Percentiles rank a stretch among this genome's conserved stretches.
These are phyloP conservation scores for Gaertneriomyces semiglobifer DNA, from an alignment of 192 early-diverging fungal genomes.

Conservation along the genomic window DNA sequence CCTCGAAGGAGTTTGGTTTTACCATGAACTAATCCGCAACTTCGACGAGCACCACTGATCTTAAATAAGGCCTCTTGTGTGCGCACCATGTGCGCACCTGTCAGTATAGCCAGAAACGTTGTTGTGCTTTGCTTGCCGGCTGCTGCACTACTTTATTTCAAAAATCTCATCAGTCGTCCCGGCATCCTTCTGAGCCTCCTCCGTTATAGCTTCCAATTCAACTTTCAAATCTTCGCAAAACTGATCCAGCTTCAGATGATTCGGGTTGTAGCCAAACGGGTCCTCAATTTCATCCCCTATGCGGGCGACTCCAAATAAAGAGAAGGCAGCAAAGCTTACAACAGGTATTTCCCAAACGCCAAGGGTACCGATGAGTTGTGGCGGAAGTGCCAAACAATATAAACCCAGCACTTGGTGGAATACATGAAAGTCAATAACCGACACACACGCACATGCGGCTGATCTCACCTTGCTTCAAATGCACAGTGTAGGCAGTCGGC, in stretches of 20 bases:
- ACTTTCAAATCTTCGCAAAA: slow-evolving; percentile 18
- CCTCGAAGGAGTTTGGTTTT: slow-evolving; percentile 31
- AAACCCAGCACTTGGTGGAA: slow-evolving; percentile 63
- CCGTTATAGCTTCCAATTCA: slow-evolving; percentile 12
- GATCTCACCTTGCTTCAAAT: slow-evolving; percentile 11
- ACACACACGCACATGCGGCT: background rate
- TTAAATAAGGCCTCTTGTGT: too few species aligned
- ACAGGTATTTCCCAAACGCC: slow-evolving; percentile 54
- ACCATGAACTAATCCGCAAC: slow-evolving; percentile 43
- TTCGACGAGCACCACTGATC: slow-evolving; percentile 9
- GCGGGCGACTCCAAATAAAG: slow-evolving; percentile 65
- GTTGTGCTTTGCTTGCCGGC: too few species aligned
- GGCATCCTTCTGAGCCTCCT: background rate
- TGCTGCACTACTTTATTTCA: too few species aligned
- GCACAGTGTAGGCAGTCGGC: slow-evolving; percentile 69
- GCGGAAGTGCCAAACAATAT: slow-evolving; percentile 66
- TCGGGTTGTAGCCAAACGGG: slow-evolving; percentile 41
- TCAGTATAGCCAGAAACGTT: too few species aligned
- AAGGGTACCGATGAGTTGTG: slow-evolving; percentile 52
- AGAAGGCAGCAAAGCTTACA: slow-evolving; percentile 60
- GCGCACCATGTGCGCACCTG: too few species aligned
- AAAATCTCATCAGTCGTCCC: too few species aligned
- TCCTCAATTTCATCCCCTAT: slow-evolving; percentile 86
- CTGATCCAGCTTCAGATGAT: slow-evolving; percentile 22
- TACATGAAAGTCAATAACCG: slow-evolving; percentile 33